Base-by-base conservation (phyloP, 352 stramenopile genomes). In the Phytophthora melonis region DNA sequence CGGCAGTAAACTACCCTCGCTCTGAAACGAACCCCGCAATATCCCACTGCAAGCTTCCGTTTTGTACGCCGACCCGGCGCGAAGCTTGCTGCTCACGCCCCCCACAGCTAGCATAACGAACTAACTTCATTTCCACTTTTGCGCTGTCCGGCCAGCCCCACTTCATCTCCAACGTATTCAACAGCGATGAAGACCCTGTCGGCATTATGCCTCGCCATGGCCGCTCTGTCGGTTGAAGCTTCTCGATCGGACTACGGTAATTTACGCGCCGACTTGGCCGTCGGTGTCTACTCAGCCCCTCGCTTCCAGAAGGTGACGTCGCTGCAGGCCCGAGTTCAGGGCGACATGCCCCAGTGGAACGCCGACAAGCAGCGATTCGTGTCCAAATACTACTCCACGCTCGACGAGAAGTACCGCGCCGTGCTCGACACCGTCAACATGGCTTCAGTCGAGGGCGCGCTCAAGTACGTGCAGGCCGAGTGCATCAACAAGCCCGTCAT, bases 391-490 rank as follows among this genome's bases (percentile, higher is more conserved):
- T 79, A 81, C 43, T 67, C 45, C 11, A 75, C 59, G 0, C 83
- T 90, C 21, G 84, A 83, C 2, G 66, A 74, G 10, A 78, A 87
- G 36, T 84, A 87, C 54, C 67, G 64, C 19, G 79, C 67, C 5
- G 71, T 89, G 1, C 66, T 83, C 1, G 81, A 88, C 68, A 87
- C 81, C 36, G 81, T 88, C 57, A 88, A 88, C 61, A 86, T 79
- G 68, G 81, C 81, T 16, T 64, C 79, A 0, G 75, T 92, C 2
- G 84, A 92, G 69, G 78, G 82, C 32, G 83, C 79, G 25, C 76
- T 91, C 56, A 90, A 86, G 63, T 90, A 91, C 63, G 78, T 90
- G 1, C 79, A 87, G 57, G 80, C 85, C 10, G 85, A 93, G 56
- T 84, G 80, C 69, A 90, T 93, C 66, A 89, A 89, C 63, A 25